Evolutionary conservation across 2,329 filamentous ascomycete genomes (phyloP).

Genomic region (Aspergillus ibericus): DNA sequence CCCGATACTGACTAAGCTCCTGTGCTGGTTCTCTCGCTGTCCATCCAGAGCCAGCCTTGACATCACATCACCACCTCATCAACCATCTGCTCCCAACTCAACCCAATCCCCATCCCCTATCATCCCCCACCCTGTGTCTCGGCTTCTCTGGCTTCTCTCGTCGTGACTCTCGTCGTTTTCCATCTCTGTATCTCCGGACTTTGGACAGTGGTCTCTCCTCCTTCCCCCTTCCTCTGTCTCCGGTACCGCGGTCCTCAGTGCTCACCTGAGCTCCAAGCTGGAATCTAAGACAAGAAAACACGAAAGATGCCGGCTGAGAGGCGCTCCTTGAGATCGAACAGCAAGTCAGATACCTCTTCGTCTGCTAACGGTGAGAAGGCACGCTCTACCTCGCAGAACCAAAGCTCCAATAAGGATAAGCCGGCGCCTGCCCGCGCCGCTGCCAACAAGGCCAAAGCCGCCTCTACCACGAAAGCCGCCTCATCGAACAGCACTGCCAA

Average conservation of each 20-base stretch:
- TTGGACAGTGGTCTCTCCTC: slow-evolving; percentile 17
- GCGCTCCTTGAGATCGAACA: slow-evolving; percentile 49
- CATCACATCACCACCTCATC: slow-evolving; percentile 40
- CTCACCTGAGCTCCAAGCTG: slow-evolving; percentile 35
- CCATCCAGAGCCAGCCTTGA: slow-evolving; percentile 34
- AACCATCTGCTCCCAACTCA: slow-evolving; percentile 18
- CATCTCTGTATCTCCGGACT: slow-evolving; percentile 15
- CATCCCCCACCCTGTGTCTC: slow-evolving; percentile 22
- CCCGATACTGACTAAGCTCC: slow-evolving; percentile 37
- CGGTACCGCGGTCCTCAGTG: slow-evolving; percentile 29
- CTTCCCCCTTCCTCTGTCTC: slow-evolving; percentile 29
- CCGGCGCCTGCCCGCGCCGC: slow-evolving; percentile 44
- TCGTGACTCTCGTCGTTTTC: slow-evolving; percentile 5
- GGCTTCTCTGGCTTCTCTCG: slow-evolving; percentile 17
- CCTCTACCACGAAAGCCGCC: slow-evolving; percentile 32
- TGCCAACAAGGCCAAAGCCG: slow-evolving; percentile 42
- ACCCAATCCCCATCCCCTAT: slow-evolving; percentile 16
- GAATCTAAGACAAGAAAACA: slow-evolving; percentile 27
- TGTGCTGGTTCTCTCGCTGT: slow-evolving; percentile 32
- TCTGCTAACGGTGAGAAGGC: slow-evolving; percentile 50
- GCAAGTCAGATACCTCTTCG: slow-evolving; percentile 48
- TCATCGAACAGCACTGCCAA: slow-evolving; percentile 37
- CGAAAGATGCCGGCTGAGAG: slow-evolving; percentile 49
- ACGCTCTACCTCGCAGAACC: slow-evolving; percentile 45
- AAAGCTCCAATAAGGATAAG: slow-evolving; percentile 47